Base-by-base conservation (phyloP, 1,284 basidiomycete species). In the Apiotrichum brassicae region DNA sequence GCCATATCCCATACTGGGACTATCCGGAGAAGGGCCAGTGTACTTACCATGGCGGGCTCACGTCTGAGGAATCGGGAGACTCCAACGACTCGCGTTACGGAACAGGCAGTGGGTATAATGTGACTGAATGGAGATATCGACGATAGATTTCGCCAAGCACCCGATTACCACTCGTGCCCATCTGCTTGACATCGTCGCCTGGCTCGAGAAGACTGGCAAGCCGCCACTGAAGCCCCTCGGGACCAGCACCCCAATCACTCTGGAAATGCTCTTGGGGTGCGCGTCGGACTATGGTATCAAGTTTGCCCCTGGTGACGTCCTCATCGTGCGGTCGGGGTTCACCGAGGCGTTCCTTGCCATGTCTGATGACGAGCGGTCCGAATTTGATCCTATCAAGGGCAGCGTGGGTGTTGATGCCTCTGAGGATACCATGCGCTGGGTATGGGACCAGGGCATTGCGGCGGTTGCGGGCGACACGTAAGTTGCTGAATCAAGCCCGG, bases 361-460 rank as follows among this genome's bases (percentile, higher is more conserved):
- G 34, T 48, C 46, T 0, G 41, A 54, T 26, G 60, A 62, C 26
- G 52, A 70, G 41, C 51, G 41, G 18, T 47, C 14, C 22, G 23
- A 36, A n/a, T 54, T 35, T 28, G 30, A 51, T 35, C 49, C 49
- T 9, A 33, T 51, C 26, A 6, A 38, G 26, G 51, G 51, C 16
- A 26, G 26, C 8, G 20, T 43, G n/a, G 69, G 71, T 24, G 63
- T 71, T 16, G 55, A 57, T n/a, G 56, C 60, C 19, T 40, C 35
- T 18, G 66, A 71, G 24, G 65, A 68, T 14, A 53, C 71, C 37
- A 59, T 66, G 45, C 57, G 50, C 40, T 76, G 70, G 64, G 60
- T 72, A 43, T 76, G 75, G 75, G 69, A 76, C 41, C 62, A 73
- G 20, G 74, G 74, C 28, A 71, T 76, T 44, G 67, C 74, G 2